phyloP scores from a whole-genome alignment of 306 rosid species.

The Glycine latifolia region DNA sequence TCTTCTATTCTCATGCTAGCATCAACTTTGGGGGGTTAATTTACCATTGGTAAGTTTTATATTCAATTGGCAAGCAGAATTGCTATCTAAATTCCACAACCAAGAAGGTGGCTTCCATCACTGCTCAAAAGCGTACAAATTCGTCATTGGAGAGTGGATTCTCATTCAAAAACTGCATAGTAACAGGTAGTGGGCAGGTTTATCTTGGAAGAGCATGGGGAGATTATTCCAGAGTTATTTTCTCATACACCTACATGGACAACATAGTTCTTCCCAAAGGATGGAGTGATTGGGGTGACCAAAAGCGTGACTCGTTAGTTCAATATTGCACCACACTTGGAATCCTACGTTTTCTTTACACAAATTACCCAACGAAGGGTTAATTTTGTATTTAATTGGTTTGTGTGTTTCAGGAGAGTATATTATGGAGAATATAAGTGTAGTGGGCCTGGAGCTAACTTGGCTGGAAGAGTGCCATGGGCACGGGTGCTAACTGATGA shows the following conservation, averaged over 20 bases:
- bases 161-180: conserved; percentile 62
- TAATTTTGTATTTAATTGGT: not conserved
- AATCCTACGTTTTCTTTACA: not conserved
- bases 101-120: conserved; percentile 66
- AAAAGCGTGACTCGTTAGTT: conserved; percentile 65
- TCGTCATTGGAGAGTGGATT: conserved; percentile 73
- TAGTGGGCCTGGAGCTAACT: conserved; percentile 81
- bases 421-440: conserved; percentile 83
- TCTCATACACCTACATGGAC: conserved; percentile 77
- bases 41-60: not conserved
- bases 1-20: not conserved
- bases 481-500: conserved; percentile 59
- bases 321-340: not conserved
- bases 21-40: not conserved
- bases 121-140: conserved; percentile 73
- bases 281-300: conserved; percentile 81
- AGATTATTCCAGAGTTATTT: conserved; percentile 77
- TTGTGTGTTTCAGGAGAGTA: conserved; percentile 52
- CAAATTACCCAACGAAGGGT: not conserved
- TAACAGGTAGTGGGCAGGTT: conserved; percentile 68
- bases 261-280: conserved; percentile 65
- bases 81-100: conserved; percentile 65
- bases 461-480: conserved; percentile 70
- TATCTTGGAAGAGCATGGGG: conserved; percentile 90
- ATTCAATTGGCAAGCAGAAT: conserved; percentile 49